Percentiles rank a stretch among this genome's conserved stretches.
Conservation (phyloP, 2,329 filamentous ascomycete species). For the Diaporthe vexans region DNA sequence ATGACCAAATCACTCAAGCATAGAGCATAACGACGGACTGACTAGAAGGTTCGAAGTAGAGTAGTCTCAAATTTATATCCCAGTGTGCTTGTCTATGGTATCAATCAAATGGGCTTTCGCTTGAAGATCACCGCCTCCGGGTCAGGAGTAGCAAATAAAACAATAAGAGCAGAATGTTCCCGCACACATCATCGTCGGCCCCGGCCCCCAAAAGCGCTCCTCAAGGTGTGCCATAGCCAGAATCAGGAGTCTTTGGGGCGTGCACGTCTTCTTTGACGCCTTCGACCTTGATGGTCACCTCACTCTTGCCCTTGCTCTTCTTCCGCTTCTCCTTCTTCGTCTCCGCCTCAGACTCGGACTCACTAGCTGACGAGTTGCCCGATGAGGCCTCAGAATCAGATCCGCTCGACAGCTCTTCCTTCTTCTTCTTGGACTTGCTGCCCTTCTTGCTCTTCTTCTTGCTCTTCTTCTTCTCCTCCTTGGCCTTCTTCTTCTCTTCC, state of each 20-base stretch:
- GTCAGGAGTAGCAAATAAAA: neutral
- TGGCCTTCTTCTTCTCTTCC: conserved; percentile 48
- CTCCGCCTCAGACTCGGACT: conserved; percentile 42
- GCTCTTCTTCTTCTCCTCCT: conserved; percentile 47
- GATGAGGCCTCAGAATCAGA: conserved; percentile 38
- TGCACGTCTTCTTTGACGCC: conserved; percentile 4
- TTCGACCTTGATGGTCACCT: conserved; percentile 27
- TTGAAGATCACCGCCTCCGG: no score
- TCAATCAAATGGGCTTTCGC: neutral
- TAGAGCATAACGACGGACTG: neutral
- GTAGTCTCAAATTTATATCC: no score
- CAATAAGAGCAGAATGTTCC: neutral
- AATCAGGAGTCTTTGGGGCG: conserved; percentile 28
- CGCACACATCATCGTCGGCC: no score
- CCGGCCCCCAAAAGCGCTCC: neutral
- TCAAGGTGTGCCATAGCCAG: conserved; percentile 47
- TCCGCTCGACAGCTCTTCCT: conserved; percentile 33
- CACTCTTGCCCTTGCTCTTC: conserved; percentile 37
- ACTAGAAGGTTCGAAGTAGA: neutral
- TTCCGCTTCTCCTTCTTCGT: conserved; percentile 43
- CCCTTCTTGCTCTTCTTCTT: conserved; percentile 45
- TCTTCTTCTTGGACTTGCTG: conserved; percentile 48
- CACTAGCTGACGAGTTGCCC: conserved; percentile 36
- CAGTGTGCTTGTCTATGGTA: conserved; percentile 1
- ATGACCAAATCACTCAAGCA: no score